Base-by-base conservation (phyloP, 2,329 filamentous ascomycete species). In the Cytospora paraplurivora region DNA sequence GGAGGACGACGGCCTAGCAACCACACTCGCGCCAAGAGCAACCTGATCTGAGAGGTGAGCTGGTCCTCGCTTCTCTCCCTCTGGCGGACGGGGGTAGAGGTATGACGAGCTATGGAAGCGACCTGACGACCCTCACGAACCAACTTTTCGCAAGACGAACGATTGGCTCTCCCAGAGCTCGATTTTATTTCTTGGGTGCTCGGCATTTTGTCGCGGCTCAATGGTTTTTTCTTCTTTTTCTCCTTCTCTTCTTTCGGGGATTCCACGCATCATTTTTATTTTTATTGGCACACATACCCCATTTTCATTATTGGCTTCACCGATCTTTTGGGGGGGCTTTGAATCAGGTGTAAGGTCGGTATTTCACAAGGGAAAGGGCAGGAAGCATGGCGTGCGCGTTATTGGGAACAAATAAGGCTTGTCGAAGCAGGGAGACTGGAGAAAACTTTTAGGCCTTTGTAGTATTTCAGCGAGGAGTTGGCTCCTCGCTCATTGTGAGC, bases 1-100 rank as follows among this genome's bases (percentile, higher is more conserved):
- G 78, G 79, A 51, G n/a, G n/a, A n/a, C 77, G 80, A 56, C 75
- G 83, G 66, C 78, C 81, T 4, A 66, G 64, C 33, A 56, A 62
- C 56, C 82, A 86, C 69, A 82, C 82, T 63, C 77, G 84, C 52
- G 84, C 83, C 67, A 87, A 86, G 79, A 87, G 84, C 73, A 83
- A 52, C 47, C 53, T 66, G 27, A 62, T 63, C 2, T 66, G 44
- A 66, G 57, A 17, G 33, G 53, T 57, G 54, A 64, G 62, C 55
- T 52, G 49, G 63, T 47, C 56, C n/a, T 63, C 58, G 60, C 53
- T 38, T 37, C 6, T 21, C 50, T 13, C 54, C n/a, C 37, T 21
- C 19, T 17, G 52, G 33, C 13, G 19, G 41, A 49, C 54, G 27
- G 19, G 47, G 35, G 53, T 66, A 62, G 44, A 56, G 66, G 57